These are phyloP conservation scores for Cladosporium austrohemisphaericum DNA, from an alignment of 2,329 filamentous ascomycete genomes.

Conservation along the genomic window DNA sequence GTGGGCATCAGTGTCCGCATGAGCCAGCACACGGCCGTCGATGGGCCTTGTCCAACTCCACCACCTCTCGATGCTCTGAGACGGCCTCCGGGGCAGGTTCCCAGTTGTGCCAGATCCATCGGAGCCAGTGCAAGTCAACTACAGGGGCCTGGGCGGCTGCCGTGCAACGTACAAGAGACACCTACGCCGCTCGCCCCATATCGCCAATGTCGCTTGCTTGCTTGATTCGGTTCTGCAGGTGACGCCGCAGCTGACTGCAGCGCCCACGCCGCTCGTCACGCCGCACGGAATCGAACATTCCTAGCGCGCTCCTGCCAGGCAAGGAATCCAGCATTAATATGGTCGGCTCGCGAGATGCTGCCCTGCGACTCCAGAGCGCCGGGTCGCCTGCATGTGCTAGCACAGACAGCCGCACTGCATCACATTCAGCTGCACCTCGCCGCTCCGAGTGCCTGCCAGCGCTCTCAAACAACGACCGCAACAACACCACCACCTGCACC, in stretches of 20 bases:
- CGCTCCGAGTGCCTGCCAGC: constrained; percentile 3
- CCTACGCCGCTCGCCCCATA: too few species aligned
- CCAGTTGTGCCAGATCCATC: too few species aligned
- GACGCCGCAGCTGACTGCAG: constrained; percentile 1
- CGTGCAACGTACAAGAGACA: too few species aligned
- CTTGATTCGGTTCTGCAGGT: constrained; percentile 5
- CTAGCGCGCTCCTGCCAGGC: constrained; percentile 2
- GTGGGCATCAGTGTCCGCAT: neutral
- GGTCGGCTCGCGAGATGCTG: constrained; percentile 3
- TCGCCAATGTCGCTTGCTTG: too few species aligned
- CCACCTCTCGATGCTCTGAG: too few species aligned
- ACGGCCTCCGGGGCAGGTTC: too few species aligned
- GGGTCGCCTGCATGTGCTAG: neutral
- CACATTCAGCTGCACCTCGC: constrained; percentile 3
- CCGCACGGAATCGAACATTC: constrained; percentile 7
- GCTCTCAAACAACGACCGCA: neutral
- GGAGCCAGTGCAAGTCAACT: too few species aligned
- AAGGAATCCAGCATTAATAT: neutral
- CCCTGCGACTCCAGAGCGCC: neutral
- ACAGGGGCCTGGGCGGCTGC: too few species aligned
- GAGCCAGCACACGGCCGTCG: constrained; percentile 1
- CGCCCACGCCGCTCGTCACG: neutral
- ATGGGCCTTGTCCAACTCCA: neutral
- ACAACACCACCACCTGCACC: neutral
- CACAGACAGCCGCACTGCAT: constrained; percentile 8